phyloP scores from a whole-genome alignment of 106 monocot species.

The Dioscorea zingiberensis region DNA sequence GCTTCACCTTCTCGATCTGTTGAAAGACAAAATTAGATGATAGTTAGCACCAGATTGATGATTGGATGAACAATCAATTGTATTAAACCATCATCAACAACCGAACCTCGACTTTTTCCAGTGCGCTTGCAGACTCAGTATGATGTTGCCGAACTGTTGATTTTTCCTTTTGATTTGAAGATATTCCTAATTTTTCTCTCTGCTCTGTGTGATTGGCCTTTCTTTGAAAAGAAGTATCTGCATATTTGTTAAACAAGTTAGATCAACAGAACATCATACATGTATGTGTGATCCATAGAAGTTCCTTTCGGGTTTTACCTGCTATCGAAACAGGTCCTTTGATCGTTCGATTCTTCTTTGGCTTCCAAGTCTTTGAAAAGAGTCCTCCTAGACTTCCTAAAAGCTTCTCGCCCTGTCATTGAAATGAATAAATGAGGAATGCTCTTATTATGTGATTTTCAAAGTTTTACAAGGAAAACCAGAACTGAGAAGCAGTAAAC shows the following conservation, averaged over 20 bases:
- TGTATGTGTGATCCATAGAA: no score
- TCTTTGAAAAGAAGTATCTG: conserved; percentile 37
- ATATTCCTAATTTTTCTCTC: conserved; percentile 30
- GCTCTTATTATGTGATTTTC: no score
- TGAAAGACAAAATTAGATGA: neutral
- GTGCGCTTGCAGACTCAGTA: conserved; percentile 14
- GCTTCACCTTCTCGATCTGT: conserved; percentile 64
- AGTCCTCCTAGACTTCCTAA: conserved; percentile 73
- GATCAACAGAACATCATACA: neutral
- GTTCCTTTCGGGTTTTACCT: conserved; percentile 23
- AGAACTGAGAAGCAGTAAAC: no score
- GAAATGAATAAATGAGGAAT: no score
- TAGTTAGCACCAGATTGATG: no score
- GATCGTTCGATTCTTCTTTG: conserved; percentile 48
- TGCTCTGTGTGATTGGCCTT: conserved; percentile 24
- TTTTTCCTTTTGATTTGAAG: conserved; percentile 14
- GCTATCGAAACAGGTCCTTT: conserved; percentile 49
- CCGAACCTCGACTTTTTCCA: conserved; percentile 40
- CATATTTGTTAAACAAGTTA: conserved; percentile 1
- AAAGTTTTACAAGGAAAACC: no score
- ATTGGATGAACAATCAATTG: no score
- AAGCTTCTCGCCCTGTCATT: conserved; percentile 64
- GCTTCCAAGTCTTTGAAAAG: conserved; percentile 76
- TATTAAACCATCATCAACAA: neutral
- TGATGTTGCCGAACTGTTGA: conserved; percentile 17